Evolutionary conservation across 139 green algal genomes (phyloP).

Genomic region (Chlorella sp.): DNA sequence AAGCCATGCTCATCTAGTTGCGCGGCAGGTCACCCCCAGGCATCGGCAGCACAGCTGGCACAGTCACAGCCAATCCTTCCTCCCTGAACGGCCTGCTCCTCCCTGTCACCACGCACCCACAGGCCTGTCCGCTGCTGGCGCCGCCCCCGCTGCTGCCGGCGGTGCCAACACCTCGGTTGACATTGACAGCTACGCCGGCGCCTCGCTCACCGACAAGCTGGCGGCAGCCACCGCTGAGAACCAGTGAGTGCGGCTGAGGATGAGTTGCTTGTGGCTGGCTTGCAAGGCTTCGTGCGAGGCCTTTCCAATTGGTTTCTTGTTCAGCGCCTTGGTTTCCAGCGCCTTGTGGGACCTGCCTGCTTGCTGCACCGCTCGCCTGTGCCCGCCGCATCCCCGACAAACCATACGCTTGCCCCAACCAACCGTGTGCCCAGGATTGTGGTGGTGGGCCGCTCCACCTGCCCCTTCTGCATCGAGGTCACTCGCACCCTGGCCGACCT

Average conservation of each 20-base stretch:
- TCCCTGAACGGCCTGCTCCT: too few relatives aligned
- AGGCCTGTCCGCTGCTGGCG: background rate
- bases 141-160: background rate
- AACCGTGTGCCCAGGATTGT: slow-evolving; percentile 10
- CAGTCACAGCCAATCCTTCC: background rate
- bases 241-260: background rate
- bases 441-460: slow-evolving; percentile 43
- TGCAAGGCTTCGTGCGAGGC: background rate
- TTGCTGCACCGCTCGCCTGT: background rate
- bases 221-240: background rate
- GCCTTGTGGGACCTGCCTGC: background rate
- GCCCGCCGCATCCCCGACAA: background rate
- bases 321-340: background rate
- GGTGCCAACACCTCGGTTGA: background rate
- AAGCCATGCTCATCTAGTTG: too few relatives aligned
- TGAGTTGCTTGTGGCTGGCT: background rate
- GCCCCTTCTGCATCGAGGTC: slow-evolving; percentile 55
- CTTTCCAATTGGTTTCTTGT: background rate
- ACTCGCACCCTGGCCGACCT: slow-evolving; percentile 26
- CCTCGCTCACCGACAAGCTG: slow-evolving; percentile 8
- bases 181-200: background rate
- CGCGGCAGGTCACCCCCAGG: too few relatives aligned
- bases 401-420: background rate
- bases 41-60: too few relatives aligned
- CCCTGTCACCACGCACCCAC: too few relatives aligned